Evolutionary conservation across 2,329 filamentous ascomycete species (phyloP), one percentile per base, ranked within the genome.

Genomic region (Beauveria sp.): DNA sequence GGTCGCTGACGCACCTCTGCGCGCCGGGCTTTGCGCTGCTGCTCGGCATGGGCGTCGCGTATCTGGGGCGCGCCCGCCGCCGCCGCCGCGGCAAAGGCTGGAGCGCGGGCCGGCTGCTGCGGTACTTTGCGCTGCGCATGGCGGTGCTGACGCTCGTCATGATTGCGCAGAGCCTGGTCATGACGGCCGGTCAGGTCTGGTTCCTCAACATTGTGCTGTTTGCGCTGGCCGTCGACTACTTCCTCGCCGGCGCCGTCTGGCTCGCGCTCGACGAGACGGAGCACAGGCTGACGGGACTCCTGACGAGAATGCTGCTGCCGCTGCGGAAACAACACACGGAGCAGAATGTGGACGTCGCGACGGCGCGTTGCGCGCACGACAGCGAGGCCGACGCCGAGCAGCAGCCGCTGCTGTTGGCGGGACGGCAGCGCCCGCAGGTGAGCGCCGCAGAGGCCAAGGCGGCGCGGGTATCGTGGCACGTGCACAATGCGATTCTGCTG

Each of bases 21-120:
- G 77, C 73, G 2, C 70, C 77, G 0, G 77, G 77, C 8, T 79
- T 80, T 63, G 75, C 74, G 0, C 75, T 80, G 43, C 67, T 80
- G n/a, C 68, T 80, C 4, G 78, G 77, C 26, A 72, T 78, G 65
- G 78, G 78, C 8, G 69, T 78, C 10, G 77, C 75, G 0, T 79
- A 78, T 63, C 75, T 80, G 14, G 72, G 76, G 4, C 69, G 71
- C n/a, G 78, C 77, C 28, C 72, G 77, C 5, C 72, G 77, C 28
- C 72, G 77, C 5, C 72, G 77, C 3, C 66, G 68, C 16, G 68
- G 66, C 16, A 68, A 77, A 2, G 76, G 75, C 0, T 80, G 77
- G 77, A 67, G 71, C 5, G 51, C 68, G 1, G 28, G 54, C 6
- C 66, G 68, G 14, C 72, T 79, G 63, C 66, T 67, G 0, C 64